Evolutionary conservation across 139 green algal genomes (phyloP).

Genomic region (Chlamydomonas asymmetrica): DNA sequence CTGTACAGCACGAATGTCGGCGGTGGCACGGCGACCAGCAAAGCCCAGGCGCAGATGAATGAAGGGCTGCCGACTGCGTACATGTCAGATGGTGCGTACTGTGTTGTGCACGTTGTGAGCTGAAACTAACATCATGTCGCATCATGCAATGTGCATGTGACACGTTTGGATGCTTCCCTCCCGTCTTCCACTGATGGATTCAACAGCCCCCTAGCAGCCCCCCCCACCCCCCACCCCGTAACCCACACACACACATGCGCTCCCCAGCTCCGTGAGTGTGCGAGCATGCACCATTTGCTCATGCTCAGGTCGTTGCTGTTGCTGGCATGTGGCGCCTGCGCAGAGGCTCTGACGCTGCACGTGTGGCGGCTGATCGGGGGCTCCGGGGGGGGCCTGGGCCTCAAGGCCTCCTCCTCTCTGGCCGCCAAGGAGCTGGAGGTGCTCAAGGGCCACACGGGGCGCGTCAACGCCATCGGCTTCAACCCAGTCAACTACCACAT

Average conservation of each 20-base stretch:
- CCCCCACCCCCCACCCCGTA: background rate
- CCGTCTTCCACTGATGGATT: background rate
- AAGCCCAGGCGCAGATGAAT: too few relatives aligned
- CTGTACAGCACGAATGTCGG: background rate
- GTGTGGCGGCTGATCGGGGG: slow-evolving; percentile 9
- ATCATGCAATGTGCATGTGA: background rate
- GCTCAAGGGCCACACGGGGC: slow-evolving; percentile 25
- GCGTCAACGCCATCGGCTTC: slow-evolving; percentile 10
- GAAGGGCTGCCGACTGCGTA: background rate
- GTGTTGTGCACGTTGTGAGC: background rate
- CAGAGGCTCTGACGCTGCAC: slow-evolving; percentile 23
- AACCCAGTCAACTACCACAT: background rate
- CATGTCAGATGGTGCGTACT: background rate
- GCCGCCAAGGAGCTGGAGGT: slow-evolving; percentile 23
- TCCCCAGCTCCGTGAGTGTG: too few relatives aligned
- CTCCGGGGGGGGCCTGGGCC: too few relatives aligned
- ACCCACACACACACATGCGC: too few relatives aligned
- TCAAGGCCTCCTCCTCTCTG: too few relatives aligned
- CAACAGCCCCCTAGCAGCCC: background rate
- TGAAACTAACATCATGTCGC: background rate
- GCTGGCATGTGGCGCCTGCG: background rate
- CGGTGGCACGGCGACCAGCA: background rate
- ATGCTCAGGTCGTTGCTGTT: background rate
- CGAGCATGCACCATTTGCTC: too few relatives aligned
- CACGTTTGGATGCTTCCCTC: background rate